Base-by-base conservation (phyloP, 2,329 filamentous ascomycete genomes). In the Fusarium chuoi region DNA sequence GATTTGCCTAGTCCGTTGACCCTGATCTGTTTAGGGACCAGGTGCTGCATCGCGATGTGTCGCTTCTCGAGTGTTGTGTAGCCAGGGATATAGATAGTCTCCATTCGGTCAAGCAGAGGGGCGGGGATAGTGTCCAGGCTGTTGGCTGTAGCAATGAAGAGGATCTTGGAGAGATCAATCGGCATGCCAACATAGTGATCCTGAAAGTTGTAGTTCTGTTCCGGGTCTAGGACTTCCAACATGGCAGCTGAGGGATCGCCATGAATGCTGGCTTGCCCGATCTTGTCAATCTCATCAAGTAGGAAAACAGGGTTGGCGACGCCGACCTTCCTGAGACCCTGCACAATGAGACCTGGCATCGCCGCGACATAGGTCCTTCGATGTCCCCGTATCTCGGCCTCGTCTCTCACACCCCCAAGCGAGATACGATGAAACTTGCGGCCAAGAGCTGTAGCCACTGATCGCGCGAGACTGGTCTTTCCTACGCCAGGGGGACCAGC, bases 101-200 rank as follows among this genome's bases (percentile, higher is more conserved):
- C 96, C 96, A 99, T 98, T 67, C 96, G 93, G 83, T 99, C 96
- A 18, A 99, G 88, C 6, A 99, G 86, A 24, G 96, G 95, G n/a
- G 95, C 88, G 5, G 96, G 95, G 61, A 99, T 99, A 1, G 95
- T 98, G 79, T 98, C 96, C 30, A 98, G 88, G 15, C 90, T 94
- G 83, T 99, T 99, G 51, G 96, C 96, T 1, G 96, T 99, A 12
- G 96, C 96, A 78, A 99, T 98, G 84, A 99, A 99, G 17, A 99
- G 88, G 28, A 99, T 94, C 83, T 97, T 98, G 84, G 94, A 97
- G 26, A 99, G 88, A 80, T 99, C 96, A 75, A 98, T 94, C 1
- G 96, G 96, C 71, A 98, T 95, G 78, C 95, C 95, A 81, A 99
- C 90, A 81, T 98, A 99, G 84, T 99, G 96, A 80, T 99, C 96